Evolutionary conservation across 2,329 filamentous ascomycete genomes (phyloP), one percentile per base, ranked within the genome.

Genomic region (Ambrosiella cleistominuta): DNA sequence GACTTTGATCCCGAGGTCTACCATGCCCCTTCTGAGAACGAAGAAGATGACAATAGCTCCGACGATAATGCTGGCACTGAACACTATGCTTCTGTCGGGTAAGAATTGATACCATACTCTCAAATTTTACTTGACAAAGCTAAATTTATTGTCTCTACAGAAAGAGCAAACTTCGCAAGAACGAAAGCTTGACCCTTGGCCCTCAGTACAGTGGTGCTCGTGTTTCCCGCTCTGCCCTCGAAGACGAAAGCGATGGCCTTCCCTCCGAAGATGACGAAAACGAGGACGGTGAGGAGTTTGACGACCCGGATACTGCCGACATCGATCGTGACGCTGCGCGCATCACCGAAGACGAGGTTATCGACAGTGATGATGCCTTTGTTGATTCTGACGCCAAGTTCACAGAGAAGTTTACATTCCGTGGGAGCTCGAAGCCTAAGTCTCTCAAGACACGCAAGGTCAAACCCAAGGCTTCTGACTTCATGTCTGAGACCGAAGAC

Each of bases 1-100:
- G 88, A 94, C 67, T 83, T 86, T 66, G 88, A 95, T 67, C 87
- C 87, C 0, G 88, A 94, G 72, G 81, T 79, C 63, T 79, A 81
- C 61, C 73, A 72, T 15, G 75, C 75, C 13, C 77, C 75, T 58
- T 77, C 78, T 58, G 79, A 78, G 49, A 74, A 68, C 12, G 77
- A 73, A 55, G 79, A 75, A 50, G 76, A 72, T 62, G 73, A 72
- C 15, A 73, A 70, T 13, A 75, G 74, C 64, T 72, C 70, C 4
- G 72, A 76, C 36, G 75, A 75, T 53, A 70, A 78, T 61, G 75
- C 76, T 9, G 88, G 85, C 17, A 85, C 90, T 38, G 91, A 95
- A 65, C 91, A 97, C 68, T 97, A 97, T 67, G 78, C 86, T 49
- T 70, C 77, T 56, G 87, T 95, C 38, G 85, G 83, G 76, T 85